Evolutionary conservation across 2,329 filamentous ascomycete species (phyloP), one percentile per base, ranked within the genome.

Genomic region (Coniochaeta pulveracea): DNA sequence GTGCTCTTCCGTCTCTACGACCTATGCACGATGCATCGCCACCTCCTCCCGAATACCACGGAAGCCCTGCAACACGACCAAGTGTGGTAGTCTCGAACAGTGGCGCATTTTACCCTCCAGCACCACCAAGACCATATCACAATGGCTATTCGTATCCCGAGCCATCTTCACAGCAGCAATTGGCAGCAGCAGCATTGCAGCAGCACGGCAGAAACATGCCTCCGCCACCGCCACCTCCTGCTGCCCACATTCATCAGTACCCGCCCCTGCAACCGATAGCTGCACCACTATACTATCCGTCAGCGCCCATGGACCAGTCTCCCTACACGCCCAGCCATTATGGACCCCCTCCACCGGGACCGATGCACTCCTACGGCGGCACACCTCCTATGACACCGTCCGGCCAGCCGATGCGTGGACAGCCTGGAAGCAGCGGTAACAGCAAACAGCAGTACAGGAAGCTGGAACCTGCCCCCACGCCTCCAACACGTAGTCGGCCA

Each of bases 381-480:
- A 40, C 37, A 5, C 35, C 23, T 19, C 19, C 33, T 10, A 33
- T 27, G 26, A 25, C 24, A 15, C 27, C 33, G 26, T n/a, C 16
- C 10, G n/a, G n/a, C n/a, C n/a, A n/a, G n/a, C 28, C 18, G 4
- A 3, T 3, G 4, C 30, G 30, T 30, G 26, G 26, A 26, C 14
- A 33, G 18, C 10, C 37, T 43, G 14, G 47, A 46, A 23, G 49
- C 50, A 16, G 44, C 50, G 7, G 47, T 51, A 5, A 44, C 44
- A 3, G 42, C 48, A 10, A 46, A 46, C 16, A 43, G 47, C 5
- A 48, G 53, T 74, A 72, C 44, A 62, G 70, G 28, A 73, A 72
- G 49, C 64, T 76, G 24, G 69, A 73, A 39, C 71, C 71, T 8
- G 71, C 71, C 1, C 70, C 70, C 1, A 60, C 70, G 16, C 63